These are phyloP conservation scores for Mallotus repandus DNA, from an alignment of 441 rosid species.

Conservation along the genomic window DNA sequence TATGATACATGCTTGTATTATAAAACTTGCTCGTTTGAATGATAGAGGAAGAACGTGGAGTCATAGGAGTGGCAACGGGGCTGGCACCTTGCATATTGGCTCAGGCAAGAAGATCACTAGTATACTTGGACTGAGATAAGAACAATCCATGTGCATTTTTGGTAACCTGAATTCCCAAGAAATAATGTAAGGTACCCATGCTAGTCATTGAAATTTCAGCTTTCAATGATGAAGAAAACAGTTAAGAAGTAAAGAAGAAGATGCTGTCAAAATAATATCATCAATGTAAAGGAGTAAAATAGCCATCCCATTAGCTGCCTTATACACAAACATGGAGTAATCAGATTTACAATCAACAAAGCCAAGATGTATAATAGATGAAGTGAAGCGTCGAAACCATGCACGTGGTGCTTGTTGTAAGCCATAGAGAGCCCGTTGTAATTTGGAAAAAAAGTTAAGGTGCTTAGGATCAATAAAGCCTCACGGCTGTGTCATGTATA, in stretches of 20 bases:
- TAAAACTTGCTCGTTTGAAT: no score
- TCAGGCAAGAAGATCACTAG: neutral
- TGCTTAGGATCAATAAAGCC: neutral
- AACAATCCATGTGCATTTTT: no score
- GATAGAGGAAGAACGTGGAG: no score
- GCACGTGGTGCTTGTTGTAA: neutral
- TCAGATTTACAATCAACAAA: neutral
- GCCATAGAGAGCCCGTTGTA: neutral
- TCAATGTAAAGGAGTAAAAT: neutral
- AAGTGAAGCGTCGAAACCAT: neutral
- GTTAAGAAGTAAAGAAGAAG: neutral
- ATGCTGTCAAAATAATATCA: neutral
- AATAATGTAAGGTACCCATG: neutral
- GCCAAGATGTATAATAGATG: neutral
- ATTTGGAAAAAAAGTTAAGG: neutral
- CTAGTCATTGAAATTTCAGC: neutral
- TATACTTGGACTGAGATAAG: neutral
- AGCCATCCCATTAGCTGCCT: neutral
- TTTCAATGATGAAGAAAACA: neutral
- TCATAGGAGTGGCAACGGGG: no score
- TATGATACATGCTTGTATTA: no score
- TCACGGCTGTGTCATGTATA: neutral
- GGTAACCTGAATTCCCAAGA: neutral
- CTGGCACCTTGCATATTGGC: neutral
- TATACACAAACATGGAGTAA: neutral